Evolutionary conservation across 2,329 filamentous ascomycete genomes (phyloP), one percentile per base, ranked within the genome.

Genomic region (Colletotrichum lentis): DNA sequence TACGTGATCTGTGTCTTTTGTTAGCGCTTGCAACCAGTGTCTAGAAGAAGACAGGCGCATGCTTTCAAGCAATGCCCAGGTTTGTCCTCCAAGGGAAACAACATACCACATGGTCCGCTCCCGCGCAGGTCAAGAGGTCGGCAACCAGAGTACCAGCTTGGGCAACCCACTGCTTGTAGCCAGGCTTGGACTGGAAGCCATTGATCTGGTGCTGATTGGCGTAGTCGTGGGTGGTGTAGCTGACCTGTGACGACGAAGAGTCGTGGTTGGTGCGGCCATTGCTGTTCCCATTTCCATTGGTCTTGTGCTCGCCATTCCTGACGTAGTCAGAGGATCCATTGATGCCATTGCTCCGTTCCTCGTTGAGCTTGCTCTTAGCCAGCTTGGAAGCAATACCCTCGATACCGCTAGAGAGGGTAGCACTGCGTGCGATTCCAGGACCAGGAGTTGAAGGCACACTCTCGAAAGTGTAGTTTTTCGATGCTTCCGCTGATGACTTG

Each of bases 101-200:
- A 80, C 80, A 72, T 80, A 73, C 71, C 69, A 96, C 90, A 80
- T 98, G 96, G 78, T 99, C 95, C 53, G 96, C 94, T 72, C 96
- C 96, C 71, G 96, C 95, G 80, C 94, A 97, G 47, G 94, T 97
- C 72, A 99, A 85, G 52, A 99, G 88, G 77, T 98, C 94, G 58
- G 96, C 96, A 56, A 99, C 91, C 65, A 99, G 86, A 37, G 94
- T 98, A 69, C 96, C 96, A 49, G 96, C 94, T 81, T 98, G 96
- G 24, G 96, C 96, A 71, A 99, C 95, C 96, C 96, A 99, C 82
- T 97, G 93, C 83, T 96, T 96, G 80, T 99, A 99, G 58, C 96
- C 96, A 8, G 94, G 93, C 77, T 95, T 94, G 22, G 93, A 90
- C 77, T 93, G 88, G 77, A 90, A 84, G 74, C 84, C 85, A 65